Conservation (phyloP, 371 early-diverging fungal genomes). For the Mucor indicus region DNA sequence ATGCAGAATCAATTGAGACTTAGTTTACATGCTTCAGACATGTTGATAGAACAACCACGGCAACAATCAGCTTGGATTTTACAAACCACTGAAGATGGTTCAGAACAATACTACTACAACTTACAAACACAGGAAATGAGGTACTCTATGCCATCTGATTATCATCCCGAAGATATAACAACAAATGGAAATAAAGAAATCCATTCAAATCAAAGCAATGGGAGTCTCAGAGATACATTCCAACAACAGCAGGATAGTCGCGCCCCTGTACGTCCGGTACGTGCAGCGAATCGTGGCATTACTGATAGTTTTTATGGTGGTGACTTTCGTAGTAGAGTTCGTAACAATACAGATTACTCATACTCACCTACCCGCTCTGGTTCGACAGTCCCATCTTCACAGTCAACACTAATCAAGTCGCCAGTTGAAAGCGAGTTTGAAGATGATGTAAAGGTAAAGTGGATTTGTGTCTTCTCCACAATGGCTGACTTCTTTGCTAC, state of each 20-base stretch:
- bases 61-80: slow-evolving; percentile 40
- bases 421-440: slow-evolving; percentile 2
- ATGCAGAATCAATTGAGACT: slow-evolving; percentile 19
- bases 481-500: not conserved
- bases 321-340: too few species aligned
- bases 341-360: not conserved
- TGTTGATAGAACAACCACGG: slow-evolving; percentile 3
- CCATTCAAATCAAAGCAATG: not conserved
- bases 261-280: slow-evolving; percentile 26
- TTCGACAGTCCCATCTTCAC: too few species aligned
- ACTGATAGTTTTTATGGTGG: too few species aligned
- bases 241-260: too few species aligned
- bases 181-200: slow-evolving; percentile 1
- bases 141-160: slow-evolving; percentile 45
- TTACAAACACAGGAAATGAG: slow-evolving; percentile 51
- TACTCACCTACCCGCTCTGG: not conserved
- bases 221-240: too few species aligned
- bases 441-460: slow-evolving; percentile 11
- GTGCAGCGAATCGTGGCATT: slow-evolving; percentile 24
- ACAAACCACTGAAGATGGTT: slow-evolving; percentile 57
- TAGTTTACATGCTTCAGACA: slow-evolving; percentile 23
- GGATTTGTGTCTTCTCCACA: too few species aligned
- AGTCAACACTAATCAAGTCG: too few species aligned
- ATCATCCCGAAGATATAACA: slow-evolving; percentile 6
- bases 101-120: slow-evolving; percentile 52